phyloP scores from a whole-genome alignment of 202 grass and related monocot species.

The Panicum virgatum region DNA sequence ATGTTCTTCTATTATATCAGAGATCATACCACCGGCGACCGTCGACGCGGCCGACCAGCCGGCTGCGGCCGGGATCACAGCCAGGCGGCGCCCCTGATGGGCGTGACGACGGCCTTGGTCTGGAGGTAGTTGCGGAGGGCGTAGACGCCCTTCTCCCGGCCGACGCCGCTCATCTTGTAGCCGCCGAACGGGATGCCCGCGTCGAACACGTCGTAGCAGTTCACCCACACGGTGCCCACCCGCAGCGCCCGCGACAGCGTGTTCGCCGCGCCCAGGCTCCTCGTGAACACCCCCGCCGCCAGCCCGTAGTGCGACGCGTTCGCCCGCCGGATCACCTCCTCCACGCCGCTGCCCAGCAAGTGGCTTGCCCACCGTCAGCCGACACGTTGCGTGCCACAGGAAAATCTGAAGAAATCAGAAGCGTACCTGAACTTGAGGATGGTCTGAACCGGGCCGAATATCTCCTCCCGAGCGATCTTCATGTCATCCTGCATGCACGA shows the following conservation, averaged over 20 bases:
- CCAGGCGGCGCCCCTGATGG: conserved; percentile 28
- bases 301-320: conserved; percentile 59
- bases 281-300: conserved; percentile 69
- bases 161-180: conserved; percentile 84
- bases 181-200: conserved; percentile 61
- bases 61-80: neutral
- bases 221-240: conserved; percentile 66
- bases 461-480: conserved; percentile 72
- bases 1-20: neutral
- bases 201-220: conserved; percentile 72
- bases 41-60: no score
- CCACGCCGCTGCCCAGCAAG: conserved; percentile 20
- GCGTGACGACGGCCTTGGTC: conserved; percentile 64
- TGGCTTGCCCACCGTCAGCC: neutral
- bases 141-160: conserved; percentile 57
- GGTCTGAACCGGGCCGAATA: conserved; percentile 78
- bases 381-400: neutral
- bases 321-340: conserved; percentile 63
- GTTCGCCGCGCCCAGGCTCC: conserved; percentile 62
- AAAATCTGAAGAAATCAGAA: no score
- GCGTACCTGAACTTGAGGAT: conserved; percentile 79
- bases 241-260: conserved; percentile 50
- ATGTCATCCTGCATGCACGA: conserved; percentile 48
- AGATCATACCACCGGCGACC: neutral
- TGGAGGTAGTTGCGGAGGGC: conserved; percentile 69